Percentiles rank a stretch among this genome's conserved stretches.
phyloP scores from a whole-genome alignment of 2,329 filamentous ascomycete species.

The Aspergillus sergii region DNA sequence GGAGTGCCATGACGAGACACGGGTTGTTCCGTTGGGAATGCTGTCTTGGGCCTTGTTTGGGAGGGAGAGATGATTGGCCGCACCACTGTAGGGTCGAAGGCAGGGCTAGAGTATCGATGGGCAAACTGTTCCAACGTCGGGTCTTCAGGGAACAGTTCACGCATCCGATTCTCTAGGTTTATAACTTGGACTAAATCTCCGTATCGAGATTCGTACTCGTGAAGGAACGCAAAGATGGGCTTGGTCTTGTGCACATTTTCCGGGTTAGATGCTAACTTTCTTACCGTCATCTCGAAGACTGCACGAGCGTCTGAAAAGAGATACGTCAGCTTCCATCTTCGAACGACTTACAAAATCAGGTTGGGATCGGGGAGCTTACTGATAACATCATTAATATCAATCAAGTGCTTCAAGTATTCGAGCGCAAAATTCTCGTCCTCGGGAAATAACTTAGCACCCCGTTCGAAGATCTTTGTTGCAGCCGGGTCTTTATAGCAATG shows the following conservation, averaged over 20 bases:
- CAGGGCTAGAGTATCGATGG: slow-evolving; percentile 70
- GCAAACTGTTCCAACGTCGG: slow-evolving; percentile 74
- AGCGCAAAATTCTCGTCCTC: slow-evolving; percentile 92
- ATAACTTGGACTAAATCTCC: slow-evolving; percentile 89
- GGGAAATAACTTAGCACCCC: slow-evolving; percentile 88
- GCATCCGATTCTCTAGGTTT: slow-evolving; percentile 90
- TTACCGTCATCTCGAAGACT: slow-evolving; percentile 93
- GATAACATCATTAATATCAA: slow-evolving; percentile 88
- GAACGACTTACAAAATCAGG: background rate
- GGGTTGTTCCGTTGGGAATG: slow-evolving; percentile 31
- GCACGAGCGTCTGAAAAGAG: slow-evolving; percentile 75
- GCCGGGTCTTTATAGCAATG: slow-evolving; percentile 94
- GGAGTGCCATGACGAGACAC: slow-evolving; percentile 39
- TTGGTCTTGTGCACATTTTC: slow-evolving; percentile 76
- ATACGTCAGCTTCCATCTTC: slow-evolving; percentile 16
- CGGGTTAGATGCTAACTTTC: slow-evolving; percentile 75
- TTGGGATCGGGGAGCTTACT: slow-evolving; percentile 61
- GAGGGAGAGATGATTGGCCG: slow-evolving; percentile 81
- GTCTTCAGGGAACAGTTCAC: slow-evolving; percentile 88
- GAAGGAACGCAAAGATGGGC: slow-evolving; percentile 85
- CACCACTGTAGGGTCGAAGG: slow-evolving; percentile 80
- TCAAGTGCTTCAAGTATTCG: slow-evolving; percentile 93
- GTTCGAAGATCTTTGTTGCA: slow-evolving; percentile 93
- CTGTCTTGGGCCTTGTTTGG: slow-evolving; percentile 70
- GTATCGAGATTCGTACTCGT: slow-evolving; percentile 92